phyloP scores from a whole-genome alignment of 495 filamentous ascomycete species.

The Aspergillus funiculosus region DNA sequence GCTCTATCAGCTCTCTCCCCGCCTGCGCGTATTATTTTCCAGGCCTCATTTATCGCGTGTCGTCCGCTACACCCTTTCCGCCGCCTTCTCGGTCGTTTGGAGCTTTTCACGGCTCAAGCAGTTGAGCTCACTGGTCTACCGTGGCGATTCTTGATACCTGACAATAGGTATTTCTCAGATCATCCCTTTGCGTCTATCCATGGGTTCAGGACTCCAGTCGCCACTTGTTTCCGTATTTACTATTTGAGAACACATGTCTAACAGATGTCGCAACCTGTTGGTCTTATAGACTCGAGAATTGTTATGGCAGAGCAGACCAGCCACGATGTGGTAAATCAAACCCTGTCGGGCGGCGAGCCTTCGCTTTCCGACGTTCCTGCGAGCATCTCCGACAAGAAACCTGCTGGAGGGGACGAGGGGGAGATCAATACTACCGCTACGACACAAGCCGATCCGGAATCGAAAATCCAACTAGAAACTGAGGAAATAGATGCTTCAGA shows the following conservation, averaged over 20 bases:
- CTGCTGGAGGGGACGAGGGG: slow-evolving; percentile 54
- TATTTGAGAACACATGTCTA: slow-evolving; percentile 29
- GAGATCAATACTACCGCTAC: slow-evolving; percentile 39
- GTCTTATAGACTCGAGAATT: slow-evolving; percentile 53
- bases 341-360: slow-evolving; percentile 65
- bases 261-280: slow-evolving; percentile 30
- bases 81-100: slow-evolving; percentile 29
- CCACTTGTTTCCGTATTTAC: slow-evolving; percentile 21
- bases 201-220: slow-evolving; percentile 19
- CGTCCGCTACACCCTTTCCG: slow-evolving; percentile 25
- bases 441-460: slow-evolving; percentile 24
- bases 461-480: slow-evolving; percentile 26
- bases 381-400: slow-evolving; percentile 50
- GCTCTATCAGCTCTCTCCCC: slow-evolving; percentile 20
- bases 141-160: slow-evolving; percentile 48
- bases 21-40: slow-evolving; percentile 20
- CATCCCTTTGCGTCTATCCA: slow-evolving; percentile 21
- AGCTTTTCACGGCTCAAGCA: slow-evolving; percentile 39
- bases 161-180: slow-evolving; percentile 44
- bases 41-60: slow-evolving; percentile 14
- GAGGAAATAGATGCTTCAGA: slow-evolving; percentile 20
- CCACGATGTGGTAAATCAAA: slow-evolving; percentile 76
- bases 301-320: slow-evolving; percentile 75
- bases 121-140: slow-evolving; percentile 36
- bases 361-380: slow-evolving; percentile 69